Conservation (phyloP, 352 stramenopile species). For the Globisporangium carolinianum region DNA sequence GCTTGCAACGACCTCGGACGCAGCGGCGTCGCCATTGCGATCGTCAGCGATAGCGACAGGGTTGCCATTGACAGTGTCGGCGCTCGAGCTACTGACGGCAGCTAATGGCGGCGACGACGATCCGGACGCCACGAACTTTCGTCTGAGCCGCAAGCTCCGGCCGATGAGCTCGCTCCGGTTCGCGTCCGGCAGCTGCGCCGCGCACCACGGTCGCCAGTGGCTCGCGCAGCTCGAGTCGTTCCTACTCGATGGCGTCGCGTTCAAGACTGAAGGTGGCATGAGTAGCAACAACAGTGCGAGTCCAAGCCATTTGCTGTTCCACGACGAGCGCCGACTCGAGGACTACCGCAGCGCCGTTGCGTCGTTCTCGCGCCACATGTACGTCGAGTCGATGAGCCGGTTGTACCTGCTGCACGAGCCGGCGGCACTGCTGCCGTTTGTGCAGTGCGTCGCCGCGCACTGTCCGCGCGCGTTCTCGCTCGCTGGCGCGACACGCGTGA, state of each 20-base stretch:
- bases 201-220: constrained; percentile 53
- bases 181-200: constrained; percentile 47
- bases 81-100: constrained; percentile 12
- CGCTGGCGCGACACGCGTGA: constrained; percentile 25
- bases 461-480: constrained; percentile 68
- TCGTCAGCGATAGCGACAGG: neutral
- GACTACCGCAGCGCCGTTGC: constrained; percentile 67
- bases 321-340: constrained; percentile 60
- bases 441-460: constrained; percentile 46
- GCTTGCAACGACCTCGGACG: constrained; percentile 18
- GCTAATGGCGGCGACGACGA: constrained; percentile 12
- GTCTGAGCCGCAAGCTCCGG: constrained; percentile 63
- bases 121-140: constrained; percentile 39
- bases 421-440: constrained; percentile 43
- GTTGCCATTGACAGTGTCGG: neutral
- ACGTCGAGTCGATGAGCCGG: constrained; percentile 76
- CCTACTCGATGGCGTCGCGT: constrained; percentile 42
- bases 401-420: constrained; percentile 76
- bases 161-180: constrained; percentile 80
- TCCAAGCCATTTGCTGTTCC: constrained; percentile 75
- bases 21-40: constrained; percentile 8
- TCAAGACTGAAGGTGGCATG: constrained; percentile 22
- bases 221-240: constrained; percentile 68
- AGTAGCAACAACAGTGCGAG: too few relatives aligned
- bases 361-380: constrained; percentile 85